A percentile compares a stretch with the other conserved stretches of the same genome.
phyloP scores from a whole-genome alignment of 2,329 filamentous ascomycete species.

The Elsinoe fawcettii region DNA sequence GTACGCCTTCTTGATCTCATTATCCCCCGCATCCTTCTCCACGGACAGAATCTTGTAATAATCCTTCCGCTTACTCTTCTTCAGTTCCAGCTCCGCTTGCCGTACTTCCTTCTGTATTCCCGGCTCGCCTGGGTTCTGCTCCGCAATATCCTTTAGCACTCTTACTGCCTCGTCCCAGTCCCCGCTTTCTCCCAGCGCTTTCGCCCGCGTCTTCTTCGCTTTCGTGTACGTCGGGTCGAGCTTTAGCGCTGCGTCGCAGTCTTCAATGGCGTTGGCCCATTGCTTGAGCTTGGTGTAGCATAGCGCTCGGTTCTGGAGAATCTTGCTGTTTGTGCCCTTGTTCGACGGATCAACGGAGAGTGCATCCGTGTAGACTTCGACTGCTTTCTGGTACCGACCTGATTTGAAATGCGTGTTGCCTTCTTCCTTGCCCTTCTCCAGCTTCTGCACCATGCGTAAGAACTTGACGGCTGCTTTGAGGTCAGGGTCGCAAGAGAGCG shows the following conservation, averaged over 20 bases:
- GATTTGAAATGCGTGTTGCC: conserved; percentile 87
- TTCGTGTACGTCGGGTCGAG: conserved; percentile 82
- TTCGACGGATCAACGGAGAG: conserved; percentile 80
- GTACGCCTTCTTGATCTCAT: conserved; percentile 93
- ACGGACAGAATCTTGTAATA: conserved; percentile 97
- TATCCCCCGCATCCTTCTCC: conserved; percentile 74
- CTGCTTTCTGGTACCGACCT: conserved; percentile 68
- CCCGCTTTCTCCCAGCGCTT: conserved; percentile 74
- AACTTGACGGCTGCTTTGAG: conserved; percentile 83
- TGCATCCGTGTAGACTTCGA: conserved; percentile 76
- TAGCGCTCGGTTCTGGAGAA: conserved; percentile 86
- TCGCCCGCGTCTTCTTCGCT: conserved; percentile 88
- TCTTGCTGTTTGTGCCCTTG: conserved; percentile 88
- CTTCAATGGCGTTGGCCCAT: conserved; percentile 69
- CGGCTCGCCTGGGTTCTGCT: conserved; percentile 74
- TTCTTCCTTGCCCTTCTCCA: conserved; percentile 88
- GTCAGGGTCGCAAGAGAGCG: conserved; percentile 83
- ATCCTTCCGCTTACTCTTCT: conserved; percentile 96
- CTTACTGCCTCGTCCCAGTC: conserved; percentile 87
- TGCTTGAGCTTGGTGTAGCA: conserved; percentile 78
- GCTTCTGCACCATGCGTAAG: conserved; percentile 80
- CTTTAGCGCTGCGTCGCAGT: conserved; percentile 76
- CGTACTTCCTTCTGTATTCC: conserved; percentile 76
- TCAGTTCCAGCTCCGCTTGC: conserved; percentile 86
- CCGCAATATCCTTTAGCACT: conserved; percentile 79